Base-by-base conservation (phyloP, 306 rosid genomes). In the Luffa acutangula region DNA sequence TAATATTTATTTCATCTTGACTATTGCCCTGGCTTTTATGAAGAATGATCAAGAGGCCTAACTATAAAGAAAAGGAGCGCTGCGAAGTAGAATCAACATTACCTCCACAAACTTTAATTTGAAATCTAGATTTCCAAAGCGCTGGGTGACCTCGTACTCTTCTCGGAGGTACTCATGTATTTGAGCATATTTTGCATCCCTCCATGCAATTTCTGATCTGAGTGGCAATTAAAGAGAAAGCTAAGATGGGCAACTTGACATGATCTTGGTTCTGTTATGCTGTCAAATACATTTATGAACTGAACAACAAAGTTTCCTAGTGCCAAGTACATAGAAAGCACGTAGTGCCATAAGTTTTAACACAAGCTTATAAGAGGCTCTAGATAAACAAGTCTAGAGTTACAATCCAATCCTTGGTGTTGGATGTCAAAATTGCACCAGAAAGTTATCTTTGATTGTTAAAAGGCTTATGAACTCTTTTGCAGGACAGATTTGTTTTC, bases 121-220 rank as follows among this genome's bases (percentile, higher is more conserved):
- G 83, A 92, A 95, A 81, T 95, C 97, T 46, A 93, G 97, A 87
- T 94, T 93, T 36, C 96, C 96, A 80, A 95, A 95, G 85, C 98
- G 87, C 82, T 92, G 97, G 39, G 97, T 95, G 65, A 95, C 80
- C 76, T 95, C 99, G 76, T 92, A 95, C 87, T 95, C 99, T 64
- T 91, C 99, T 54, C 96, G 86, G 49, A 95, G 99, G 83, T 89
- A 95, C 83, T 95, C 99, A 93, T 96, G 90, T 85, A 95, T 95
- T 88, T 95, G 97, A 84, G 97, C 97, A 88, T 90, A 95, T 85
- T 95, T 95, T 66, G 99, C 99, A 87, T 95, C 97, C 88, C 92
- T 95, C 99, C 99, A 95, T 42, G 99, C 99, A 79, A 95, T 95
- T 49, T 95, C 99, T n/a, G 97, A 95, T 83, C 99, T 93, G 93